Evolutionary conservation across 139 green algal species (phyloP).

Genomic region (Spirogloea muscicola): DNA sequence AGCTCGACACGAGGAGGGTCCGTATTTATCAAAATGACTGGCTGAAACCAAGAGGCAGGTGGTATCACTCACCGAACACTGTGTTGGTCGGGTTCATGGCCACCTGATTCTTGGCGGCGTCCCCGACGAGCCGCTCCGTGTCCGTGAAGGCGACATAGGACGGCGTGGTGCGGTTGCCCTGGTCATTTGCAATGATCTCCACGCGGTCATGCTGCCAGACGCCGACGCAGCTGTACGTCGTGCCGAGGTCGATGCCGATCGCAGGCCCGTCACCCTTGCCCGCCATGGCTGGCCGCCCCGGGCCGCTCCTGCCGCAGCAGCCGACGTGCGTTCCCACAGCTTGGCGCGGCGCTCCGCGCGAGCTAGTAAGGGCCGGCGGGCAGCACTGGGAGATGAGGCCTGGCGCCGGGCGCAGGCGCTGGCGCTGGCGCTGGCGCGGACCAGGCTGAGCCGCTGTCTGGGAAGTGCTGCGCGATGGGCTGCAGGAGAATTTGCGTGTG

Average conservation of each 20-base stretch:
- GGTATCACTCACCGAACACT: constrained; percentile 75
- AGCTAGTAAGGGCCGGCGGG: too few relatives aligned
- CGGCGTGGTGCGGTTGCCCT: constrained; percentile 84
- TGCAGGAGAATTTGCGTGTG: too few relatives aligned
- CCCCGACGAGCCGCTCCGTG: constrained; percentile 87
- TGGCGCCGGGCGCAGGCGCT: too few relatives aligned
- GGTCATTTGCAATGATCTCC: constrained; percentile 75
- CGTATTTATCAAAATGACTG: not conserved
- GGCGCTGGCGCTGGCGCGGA: too few relatives aligned
- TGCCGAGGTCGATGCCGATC: constrained; percentile 56
- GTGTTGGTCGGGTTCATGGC: constrained; percentile 90
- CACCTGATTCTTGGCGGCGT: constrained; percentile 92
- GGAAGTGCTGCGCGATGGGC: too few relatives aligned
- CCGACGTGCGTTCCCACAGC: too few relatives aligned
- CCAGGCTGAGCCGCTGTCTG: too few relatives aligned
- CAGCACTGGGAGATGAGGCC: too few relatives aligned
- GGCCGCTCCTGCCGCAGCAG: too few relatives aligned
- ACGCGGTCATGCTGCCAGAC: constrained; percentile 58
- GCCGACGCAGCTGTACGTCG: constrained; percentile 56
- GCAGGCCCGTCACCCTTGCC: constrained; percentile 71
- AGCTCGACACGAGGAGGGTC: too few relatives aligned
- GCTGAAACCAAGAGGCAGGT: not conserved
- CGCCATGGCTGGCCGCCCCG: constrained; percentile 64
- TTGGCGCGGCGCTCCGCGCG: too few relatives aligned
- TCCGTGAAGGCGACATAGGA: constrained; percentile 98